These are phyloP conservation scores for Alternaria arborescens DNA, from an alignment of 2,329 filamentous ascomycete genomes.

Conservation along the genomic window DNA sequence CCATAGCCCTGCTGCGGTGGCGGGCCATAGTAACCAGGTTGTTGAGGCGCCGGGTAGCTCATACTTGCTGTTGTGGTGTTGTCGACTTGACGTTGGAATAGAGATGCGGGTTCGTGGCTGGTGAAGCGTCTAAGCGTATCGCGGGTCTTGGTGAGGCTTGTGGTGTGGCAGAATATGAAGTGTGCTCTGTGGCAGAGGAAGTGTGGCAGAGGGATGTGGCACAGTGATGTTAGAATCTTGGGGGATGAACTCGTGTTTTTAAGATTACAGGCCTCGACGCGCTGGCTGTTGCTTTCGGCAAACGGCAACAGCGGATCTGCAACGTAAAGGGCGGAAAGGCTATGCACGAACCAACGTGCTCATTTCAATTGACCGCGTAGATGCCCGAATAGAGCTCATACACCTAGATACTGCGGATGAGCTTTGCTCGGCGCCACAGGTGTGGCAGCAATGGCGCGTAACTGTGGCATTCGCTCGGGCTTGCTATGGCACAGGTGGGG, in stretches of 20 bases:
- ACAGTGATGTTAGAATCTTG: slow-evolving; percentile 6
- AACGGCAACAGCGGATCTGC: slow-evolving; percentile 14
- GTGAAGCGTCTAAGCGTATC: slow-evolving; percentile 15
- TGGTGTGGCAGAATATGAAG: neutral
- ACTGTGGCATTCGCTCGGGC: slow-evolving; percentile 11
- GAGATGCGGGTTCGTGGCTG: slow-evolving; percentile 21
- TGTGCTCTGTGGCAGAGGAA: slow-evolving; percentile 14
- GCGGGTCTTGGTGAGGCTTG: slow-evolving; percentile 12
- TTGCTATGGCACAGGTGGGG: slow-evolving; percentile 12
- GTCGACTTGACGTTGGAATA: slow-evolving; percentile 22
- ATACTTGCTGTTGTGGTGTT: slow-evolving; percentile 9
- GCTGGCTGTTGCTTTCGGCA: slow-evolving; percentile 7
- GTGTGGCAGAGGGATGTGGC: slow-evolving; percentile 19
- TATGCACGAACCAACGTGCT: slow-evolving; percentile 8
- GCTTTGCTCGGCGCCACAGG: slow-evolving; percentile 24
- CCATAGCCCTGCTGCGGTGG: slow-evolving; percentile 32
- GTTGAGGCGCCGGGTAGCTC: slow-evolving; percentile 28
- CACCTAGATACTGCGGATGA: neutral
- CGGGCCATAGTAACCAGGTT: slow-evolving; percentile 36
- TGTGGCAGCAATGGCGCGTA: slow-evolving; percentile 16
- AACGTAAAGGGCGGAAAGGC: slow-evolving; percentile 1
- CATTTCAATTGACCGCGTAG: slow-evolving; percentile 2
- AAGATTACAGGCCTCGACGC: slow-evolving; percentile 1
- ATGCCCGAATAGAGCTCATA: slow-evolving; percentile 1
- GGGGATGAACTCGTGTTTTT: slow-evolving; percentile 4